A percentile compares a stretch with the other conserved stretches of the same genome.
These are phyloP conservation scores for Leccinum olivaceoglutinosum DNA, from an alignment of 1,284 basidiomycete genomes.

Conservation along the genomic window DNA sequence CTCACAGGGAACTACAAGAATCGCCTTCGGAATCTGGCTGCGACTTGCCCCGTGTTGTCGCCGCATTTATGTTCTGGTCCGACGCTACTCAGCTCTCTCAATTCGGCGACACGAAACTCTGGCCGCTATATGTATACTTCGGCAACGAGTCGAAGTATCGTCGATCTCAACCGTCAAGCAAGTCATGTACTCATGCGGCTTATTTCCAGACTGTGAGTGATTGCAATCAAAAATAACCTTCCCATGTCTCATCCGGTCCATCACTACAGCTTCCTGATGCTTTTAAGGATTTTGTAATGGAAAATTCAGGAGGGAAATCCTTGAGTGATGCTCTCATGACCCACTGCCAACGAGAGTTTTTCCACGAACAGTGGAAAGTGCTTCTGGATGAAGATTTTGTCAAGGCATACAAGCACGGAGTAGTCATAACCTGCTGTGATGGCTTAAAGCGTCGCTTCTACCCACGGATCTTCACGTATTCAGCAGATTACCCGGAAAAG, in stretches of 20 bases:
- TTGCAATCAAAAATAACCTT: not conserved
- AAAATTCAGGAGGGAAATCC: not conserved
- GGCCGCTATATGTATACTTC: not conserved
- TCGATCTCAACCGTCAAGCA: not conserved
- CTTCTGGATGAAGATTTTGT: constrained; percentile 4
- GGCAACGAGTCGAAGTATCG: not conserved
- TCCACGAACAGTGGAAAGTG: constrained; percentile 18
- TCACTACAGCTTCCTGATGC: not conserved
- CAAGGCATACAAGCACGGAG: constrained; percentile 18
- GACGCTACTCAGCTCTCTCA: not conserved
- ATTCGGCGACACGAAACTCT: not conserved
- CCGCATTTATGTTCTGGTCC: not conserved
- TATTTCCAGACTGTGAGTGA: not conserved
- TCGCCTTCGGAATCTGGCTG: not conserved
- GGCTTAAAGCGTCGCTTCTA: constrained; percentile 17
- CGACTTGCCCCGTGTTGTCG: not conserved
- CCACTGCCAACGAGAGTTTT: constrained; percentile 19
- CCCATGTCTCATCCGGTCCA: not conserved
- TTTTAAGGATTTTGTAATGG: constrained; percentile 10
- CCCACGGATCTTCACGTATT: constrained; percentile 23
- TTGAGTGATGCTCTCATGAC: constrained; percentile 7
- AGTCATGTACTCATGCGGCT: not conserved
- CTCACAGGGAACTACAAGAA: not conserved
- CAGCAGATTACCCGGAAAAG: constrained; percentile 29
- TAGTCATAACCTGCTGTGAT: constrained; percentile 16